phyloP scores from a whole-genome alignment of 257 asterid species.

The Mentha longifolia region DNA sequence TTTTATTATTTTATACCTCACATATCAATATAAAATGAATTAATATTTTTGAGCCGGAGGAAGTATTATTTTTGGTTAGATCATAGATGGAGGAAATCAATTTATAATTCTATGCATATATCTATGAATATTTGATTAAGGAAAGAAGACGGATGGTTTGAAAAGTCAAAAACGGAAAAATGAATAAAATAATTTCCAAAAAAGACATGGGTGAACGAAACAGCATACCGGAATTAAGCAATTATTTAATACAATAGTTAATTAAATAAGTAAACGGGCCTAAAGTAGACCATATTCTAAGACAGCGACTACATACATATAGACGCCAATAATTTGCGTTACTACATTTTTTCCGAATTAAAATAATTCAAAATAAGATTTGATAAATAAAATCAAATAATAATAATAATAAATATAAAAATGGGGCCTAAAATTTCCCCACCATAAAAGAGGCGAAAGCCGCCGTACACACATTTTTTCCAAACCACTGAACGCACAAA shows the following conservation, averaged over 20 bases:
- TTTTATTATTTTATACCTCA: no score
- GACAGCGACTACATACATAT: constrained; percentile 33
- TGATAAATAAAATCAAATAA: background rate
- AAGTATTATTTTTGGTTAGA: background rate
- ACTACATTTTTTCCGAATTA: constrained; percentile 27
- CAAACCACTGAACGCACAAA: constrained; percentile 20
- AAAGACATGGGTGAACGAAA: background rate
- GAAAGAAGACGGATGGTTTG: background rate
- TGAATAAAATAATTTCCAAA: background rate
- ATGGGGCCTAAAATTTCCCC: background rate
- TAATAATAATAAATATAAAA: background rate
- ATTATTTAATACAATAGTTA: background rate
- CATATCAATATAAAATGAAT: no score
- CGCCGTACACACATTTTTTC: constrained; percentile 34
- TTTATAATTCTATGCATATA: background rate
- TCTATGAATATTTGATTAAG: no score
- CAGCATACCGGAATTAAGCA: constrained; percentile 14
- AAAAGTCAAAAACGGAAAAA: background rate
- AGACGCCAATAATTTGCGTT: constrained; percentile 49
- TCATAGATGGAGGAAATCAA: background rate
- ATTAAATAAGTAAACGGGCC: constrained; percentile 6
- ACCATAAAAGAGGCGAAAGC: constrained; percentile 27
- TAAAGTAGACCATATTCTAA: constrained; percentile 34
- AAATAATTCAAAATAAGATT: background rate
- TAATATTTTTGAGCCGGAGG: no score